Evolutionary conservation across 352 stramenopile species (phyloP).

Genomic region (Globisporangium orthogonon): DNA sequence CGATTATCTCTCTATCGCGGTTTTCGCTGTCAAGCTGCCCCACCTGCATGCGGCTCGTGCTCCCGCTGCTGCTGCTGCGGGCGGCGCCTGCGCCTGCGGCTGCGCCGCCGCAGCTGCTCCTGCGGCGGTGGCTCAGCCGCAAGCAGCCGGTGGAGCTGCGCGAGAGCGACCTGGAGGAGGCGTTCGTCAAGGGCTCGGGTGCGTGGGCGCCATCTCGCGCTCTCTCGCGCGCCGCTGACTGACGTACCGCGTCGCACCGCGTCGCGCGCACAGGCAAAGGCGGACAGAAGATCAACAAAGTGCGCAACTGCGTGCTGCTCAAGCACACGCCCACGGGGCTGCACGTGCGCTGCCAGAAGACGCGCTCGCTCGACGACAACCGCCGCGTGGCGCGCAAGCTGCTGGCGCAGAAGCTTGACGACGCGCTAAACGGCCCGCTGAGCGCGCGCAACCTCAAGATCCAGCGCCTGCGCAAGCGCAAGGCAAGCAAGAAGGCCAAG

Average conservation of each 20-base stretch:
- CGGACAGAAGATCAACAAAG: constrained; percentile 91
- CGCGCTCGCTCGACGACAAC: constrained; percentile 73
- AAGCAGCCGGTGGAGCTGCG: constrained; percentile 28
- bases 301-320: constrained; percentile 85
- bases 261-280: constrained; percentile 43
- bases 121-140: constrained; percentile 3
- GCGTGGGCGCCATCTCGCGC: not conserved
- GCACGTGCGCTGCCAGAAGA: constrained; percentile 75
- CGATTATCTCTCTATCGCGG: no score
- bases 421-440: constrained; percentile 55
- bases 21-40: no score
- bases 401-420: constrained; percentile 68
- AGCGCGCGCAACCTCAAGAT: constrained; percentile 65
- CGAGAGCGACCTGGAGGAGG: constrained; percentile 70
- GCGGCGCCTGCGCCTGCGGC: not conserved
- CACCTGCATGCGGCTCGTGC: no score
- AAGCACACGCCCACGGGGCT: constrained; percentile 77
- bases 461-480: constrained; percentile 57
- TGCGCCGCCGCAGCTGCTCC: not conserved
- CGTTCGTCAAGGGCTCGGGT: constrained; percentile 84
- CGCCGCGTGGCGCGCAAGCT: constrained; percentile 66
- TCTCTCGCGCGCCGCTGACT: not conserved
- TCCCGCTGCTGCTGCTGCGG: no score
- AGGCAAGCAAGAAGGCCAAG: constrained; percentile 48
- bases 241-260: no score